Evolutionary conservation across 495 filamentous ascomycete genomes (phyloP).

Genomic region (Eremomyces bilateralis): DNA sequence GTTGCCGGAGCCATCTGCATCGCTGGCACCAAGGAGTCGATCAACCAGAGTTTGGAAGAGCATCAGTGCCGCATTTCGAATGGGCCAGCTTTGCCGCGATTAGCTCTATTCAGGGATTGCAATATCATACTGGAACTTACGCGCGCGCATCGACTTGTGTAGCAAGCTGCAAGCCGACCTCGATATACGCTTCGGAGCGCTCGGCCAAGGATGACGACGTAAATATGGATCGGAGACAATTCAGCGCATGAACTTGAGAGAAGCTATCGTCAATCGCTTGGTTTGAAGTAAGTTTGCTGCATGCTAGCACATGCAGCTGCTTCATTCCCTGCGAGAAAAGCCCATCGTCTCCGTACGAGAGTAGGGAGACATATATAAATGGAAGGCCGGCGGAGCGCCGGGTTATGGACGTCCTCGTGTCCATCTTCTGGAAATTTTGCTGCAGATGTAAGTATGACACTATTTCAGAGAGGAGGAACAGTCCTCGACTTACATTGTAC

Average conservation of each 20-base stretch:
- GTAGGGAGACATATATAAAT: conserved; percentile 57
- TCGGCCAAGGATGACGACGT: conserved; percentile 47
- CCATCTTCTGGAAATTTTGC: no score
- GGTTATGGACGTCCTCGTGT: conserved; percentile 56
- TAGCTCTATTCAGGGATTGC: conserved; percentile 39
- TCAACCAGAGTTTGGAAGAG: conserved; percentile 67
- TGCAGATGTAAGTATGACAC: no score
- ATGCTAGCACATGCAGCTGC: conserved; percentile 36
- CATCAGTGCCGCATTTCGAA: conserved; percentile 80
- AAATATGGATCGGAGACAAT: conserved; percentile 75
- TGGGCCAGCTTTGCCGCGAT: conserved; percentile 56
- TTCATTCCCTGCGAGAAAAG: conserved; percentile 29
- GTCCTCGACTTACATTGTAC: no score
- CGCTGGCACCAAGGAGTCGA: conserved; percentile 44
- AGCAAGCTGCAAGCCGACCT: conserved; percentile 52
- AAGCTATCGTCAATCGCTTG: conserved; percentile 32
- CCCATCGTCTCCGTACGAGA: conserved; percentile 24
- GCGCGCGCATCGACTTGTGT: no score
- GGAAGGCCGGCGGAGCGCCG: conserved; percentile 83
- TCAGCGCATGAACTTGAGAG: conserved; percentile 84
- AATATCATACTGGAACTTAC: no score
- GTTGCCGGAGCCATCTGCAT: conserved; percentile 24
- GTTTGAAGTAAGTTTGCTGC: conserved; percentile 23
- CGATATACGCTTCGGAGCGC: conserved; percentile 43
- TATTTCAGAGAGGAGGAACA: no score